Conservation (phyloP, 768 basidiomycete genomes). For the Nevesoporus exiguus region DNA sequence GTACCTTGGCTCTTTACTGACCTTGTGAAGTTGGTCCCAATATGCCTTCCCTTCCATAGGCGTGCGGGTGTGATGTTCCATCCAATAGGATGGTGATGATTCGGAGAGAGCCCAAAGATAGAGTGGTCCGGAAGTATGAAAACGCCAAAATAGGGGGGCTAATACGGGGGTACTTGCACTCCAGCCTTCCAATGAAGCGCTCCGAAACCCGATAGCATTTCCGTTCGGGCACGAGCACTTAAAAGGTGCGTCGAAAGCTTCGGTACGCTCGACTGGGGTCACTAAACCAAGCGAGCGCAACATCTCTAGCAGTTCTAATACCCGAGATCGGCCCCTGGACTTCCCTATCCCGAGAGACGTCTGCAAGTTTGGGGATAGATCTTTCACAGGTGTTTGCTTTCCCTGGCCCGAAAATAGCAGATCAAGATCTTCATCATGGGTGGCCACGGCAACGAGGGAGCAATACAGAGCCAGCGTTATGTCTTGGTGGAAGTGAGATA, state of each 20-base stretch:
- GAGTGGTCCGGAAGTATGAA: constrained; percentile 53
- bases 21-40: constrained; percentile 56
- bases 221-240: constrained; percentile 41
- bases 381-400: constrained; percentile 45
- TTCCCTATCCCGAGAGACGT: constrained; percentile 55
- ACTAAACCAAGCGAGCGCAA: constrained; percentile 57
- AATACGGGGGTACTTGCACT: constrained; percentile 39
- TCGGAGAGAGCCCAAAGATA: constrained; percentile 58
- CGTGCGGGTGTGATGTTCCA: constrained; percentile 41
- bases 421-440: constrained; percentile 55
- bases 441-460: constrained; percentile 54
- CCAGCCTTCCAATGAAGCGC: constrained; percentile 42
- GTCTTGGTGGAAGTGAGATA: constrained; percentile 61
- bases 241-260: constrained; percentile 41
- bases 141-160: constrained; percentile 65
- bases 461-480: constrained; percentile 65
- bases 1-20: constrained; percentile 40
- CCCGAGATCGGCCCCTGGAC: constrained; percentile 53
- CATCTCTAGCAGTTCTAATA: constrained; percentile 60
- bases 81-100: constrained; percentile 51
- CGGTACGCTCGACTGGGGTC: constrained; percentile 51
- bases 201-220: constrained; percentile 46
- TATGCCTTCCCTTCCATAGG: constrained; percentile 41
- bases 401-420: constrained; percentile 50
- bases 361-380: constrained; percentile 51